Evolutionary conservation across 176 grass and related monocot genomes (phyloP).

Genomic region (Dactylis glomerata): DNA sequence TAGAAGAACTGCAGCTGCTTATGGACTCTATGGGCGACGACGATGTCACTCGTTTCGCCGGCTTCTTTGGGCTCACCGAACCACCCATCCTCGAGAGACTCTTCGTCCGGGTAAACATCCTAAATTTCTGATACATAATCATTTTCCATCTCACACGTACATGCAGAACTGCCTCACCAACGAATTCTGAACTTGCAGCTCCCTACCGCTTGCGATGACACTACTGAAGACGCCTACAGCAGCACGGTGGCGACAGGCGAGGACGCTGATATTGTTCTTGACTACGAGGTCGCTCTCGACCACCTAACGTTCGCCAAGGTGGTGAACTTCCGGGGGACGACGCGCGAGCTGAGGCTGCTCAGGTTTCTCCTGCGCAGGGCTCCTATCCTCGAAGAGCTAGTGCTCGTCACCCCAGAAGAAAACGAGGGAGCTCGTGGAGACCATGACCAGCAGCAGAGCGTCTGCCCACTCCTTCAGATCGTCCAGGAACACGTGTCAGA

Average conservation of each 20-base stretch:
- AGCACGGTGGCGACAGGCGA: neutral
- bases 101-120: constrained; percentile 38
- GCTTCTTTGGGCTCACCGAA: constrained; percentile 13
- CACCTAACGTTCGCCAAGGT: constrained; percentile 51
- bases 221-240: neutral
- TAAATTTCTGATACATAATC: neutral
- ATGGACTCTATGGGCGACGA: constrained; percentile 26
- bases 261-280: neutral
- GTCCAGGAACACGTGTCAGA: constrained; percentile 9
- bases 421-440: neutral
- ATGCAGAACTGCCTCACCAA: too few species aligned
- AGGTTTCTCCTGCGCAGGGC: constrained; percentile 43
- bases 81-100: constrained; percentile 45
- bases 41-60: neutral
- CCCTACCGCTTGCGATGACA: neutral
- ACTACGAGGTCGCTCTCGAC: constrained; percentile 6
- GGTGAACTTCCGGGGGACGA: constrained; percentile 40
- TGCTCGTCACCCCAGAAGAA: constrained; percentile 36
- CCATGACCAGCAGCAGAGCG: neutral
- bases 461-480: constrained; percentile 27
- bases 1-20: constrained; percentile 55
- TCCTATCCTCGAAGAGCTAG: constrained; percentile 34
- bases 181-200: constrained; percentile 29
- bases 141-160: neutral
- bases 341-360: constrained; percentile 34